phyloP scores from a whole-genome alignment of 2,329 filamentous ascomycete species.

The Rhytidhysteron rufulum region DNA sequence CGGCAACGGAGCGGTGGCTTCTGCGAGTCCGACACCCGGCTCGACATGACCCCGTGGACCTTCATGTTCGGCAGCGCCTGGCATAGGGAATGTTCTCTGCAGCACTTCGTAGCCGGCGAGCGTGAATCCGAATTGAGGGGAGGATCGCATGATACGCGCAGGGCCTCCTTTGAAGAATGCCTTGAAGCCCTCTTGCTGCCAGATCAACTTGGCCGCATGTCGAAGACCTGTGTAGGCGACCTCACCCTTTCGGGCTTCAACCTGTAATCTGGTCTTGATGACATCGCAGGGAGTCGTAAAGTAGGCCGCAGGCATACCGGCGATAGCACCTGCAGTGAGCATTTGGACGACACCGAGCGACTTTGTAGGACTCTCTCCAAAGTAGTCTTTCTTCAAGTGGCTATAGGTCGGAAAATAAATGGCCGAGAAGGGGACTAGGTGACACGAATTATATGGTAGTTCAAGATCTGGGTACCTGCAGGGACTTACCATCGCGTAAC shows the following conservation, averaged over 20 bases:
- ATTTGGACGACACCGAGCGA: slow-evolving; percentile 88
- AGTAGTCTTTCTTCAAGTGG: slow-evolving; percentile 90
- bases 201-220: slow-evolving; percentile 80
- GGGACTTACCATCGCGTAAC: slow-evolving; percentile 64
- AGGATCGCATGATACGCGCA: slow-evolving; percentile 89
- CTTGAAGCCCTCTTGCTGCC: slow-evolving; percentile 85
- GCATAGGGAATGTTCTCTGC: slow-evolving; percentile 75
- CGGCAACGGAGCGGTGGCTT: slow-evolving; percentile 61
- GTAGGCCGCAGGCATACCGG: slow-evolving; percentile 61
- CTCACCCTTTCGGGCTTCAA: slow-evolving; percentile 95
- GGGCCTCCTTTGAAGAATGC: slow-evolving; percentile 99
- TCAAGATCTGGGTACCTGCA: no score
- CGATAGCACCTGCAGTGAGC: slow-evolving; percentile 87
- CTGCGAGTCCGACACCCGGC: slow-evolving; percentile 59
- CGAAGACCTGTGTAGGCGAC: slow-evolving; percentile 80
- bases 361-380: slow-evolving; percentile 83
- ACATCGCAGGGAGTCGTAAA: slow-evolving; percentile 97
- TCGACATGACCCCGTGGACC: slow-evolving; percentile 55
- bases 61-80: slow-evolving; percentile 58
- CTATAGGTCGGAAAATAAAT: slow-evolving; percentile 98
- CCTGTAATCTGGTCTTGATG: slow-evolving; percentile 97
- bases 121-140: slow-evolving; percentile 96
- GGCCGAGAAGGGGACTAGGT: slow-evolving; percentile 86
- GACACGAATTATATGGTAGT: no score
- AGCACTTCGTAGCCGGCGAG: slow-evolving; percentile 92